phyloP scores from a whole-genome alignment of 129 eudicot genomes.

The Flaveria sonorensis region DNA sequence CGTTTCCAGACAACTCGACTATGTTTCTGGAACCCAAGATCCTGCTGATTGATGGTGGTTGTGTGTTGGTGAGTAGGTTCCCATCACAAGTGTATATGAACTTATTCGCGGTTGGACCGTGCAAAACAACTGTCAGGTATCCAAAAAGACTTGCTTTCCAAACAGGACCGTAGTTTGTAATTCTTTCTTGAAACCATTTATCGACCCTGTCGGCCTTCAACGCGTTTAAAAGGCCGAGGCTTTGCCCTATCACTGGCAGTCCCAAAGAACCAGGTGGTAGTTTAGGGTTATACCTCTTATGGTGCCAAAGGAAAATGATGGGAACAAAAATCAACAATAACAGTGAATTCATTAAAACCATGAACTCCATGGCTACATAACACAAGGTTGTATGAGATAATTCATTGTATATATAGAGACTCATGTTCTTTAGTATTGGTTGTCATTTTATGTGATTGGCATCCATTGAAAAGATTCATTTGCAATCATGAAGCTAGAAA shows the following conservation, averaged over 20 bases:
- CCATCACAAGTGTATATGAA: constrained; percentile 42
- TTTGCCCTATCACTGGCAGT: constrained; percentile 42
- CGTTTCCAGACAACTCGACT: constrained; percentile 36
- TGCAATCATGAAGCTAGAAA: too few relatives aligned
- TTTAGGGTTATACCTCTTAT: not conserved
- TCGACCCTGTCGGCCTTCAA: constrained; percentile 38
- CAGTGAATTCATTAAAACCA: not conserved
- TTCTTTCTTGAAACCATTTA: constrained; percentile 39
- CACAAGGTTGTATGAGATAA: not conserved
- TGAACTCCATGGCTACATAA: constrained; percentile 22
- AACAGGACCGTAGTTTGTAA: constrained; percentile 38
- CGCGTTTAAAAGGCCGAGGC: constrained; percentile 34
- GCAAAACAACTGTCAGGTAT: constrained; percentile 31
- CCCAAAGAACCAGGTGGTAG: constrained; percentile 44
- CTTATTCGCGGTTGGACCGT: constrained; percentile 47
- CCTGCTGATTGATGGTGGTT: constrained; percentile 38
- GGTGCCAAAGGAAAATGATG: not conserved
- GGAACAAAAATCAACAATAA: constrained; percentile 16
- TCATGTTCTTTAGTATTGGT: too few relatives aligned
- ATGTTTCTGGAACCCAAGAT: constrained; percentile 35
- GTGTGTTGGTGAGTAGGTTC: constrained; percentile 26
- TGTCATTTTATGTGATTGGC: too few relatives aligned
- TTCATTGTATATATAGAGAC: too few relatives aligned
- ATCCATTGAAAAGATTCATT: too few relatives aligned
- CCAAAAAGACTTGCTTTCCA: constrained; percentile 41